These are phyloP conservation scores for Paramecium pentaurelia DNA, from an alignment of 73 alveolate genomes.

Conservation along the genomic window DNA sequence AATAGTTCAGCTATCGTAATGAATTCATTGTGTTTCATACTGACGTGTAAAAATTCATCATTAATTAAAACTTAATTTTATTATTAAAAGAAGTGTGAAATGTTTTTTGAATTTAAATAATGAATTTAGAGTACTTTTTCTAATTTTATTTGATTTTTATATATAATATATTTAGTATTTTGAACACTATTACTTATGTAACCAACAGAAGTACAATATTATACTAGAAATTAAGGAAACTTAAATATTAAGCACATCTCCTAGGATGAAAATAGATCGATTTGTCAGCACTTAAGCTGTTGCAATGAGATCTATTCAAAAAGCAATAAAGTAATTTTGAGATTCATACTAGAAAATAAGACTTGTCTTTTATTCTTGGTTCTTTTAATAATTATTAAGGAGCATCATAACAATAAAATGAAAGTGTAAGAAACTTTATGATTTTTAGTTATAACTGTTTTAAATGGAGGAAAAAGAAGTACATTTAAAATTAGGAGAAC, in stretches of 20 bases:
- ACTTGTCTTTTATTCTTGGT: constrained; percentile 47
- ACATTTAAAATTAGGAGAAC: constrained; percentile 47
- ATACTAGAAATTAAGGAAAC: not conserved
- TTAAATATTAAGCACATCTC: not conserved
- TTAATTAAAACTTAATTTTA: not conserved
- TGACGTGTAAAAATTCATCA: not conserved
- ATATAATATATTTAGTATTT: not conserved
- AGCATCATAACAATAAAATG: constrained; percentile 27
- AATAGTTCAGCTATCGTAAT: not conserved
- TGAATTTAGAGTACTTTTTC: not conserved
- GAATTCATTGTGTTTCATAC: not conserved
- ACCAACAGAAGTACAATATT: not conserved
- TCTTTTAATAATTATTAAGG: not conserved
- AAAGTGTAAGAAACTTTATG: not conserved
- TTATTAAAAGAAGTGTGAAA: not conserved
- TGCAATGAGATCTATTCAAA: constrained; percentile 55
- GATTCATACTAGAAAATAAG: constrained; percentile 36
- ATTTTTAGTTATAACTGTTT: not conserved
- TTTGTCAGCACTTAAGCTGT: constrained; percentile 2
- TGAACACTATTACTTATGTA: not conserved
- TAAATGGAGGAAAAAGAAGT: constrained; percentile 52
- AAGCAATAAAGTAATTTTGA: constrained; percentile 44
- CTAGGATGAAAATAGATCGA: not conserved
- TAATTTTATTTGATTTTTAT: not conserved
- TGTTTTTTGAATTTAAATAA: not conserved